Conservation (phyloP, 805 yeast species). For the Maudiozyma serrabonitensis region DNA sequence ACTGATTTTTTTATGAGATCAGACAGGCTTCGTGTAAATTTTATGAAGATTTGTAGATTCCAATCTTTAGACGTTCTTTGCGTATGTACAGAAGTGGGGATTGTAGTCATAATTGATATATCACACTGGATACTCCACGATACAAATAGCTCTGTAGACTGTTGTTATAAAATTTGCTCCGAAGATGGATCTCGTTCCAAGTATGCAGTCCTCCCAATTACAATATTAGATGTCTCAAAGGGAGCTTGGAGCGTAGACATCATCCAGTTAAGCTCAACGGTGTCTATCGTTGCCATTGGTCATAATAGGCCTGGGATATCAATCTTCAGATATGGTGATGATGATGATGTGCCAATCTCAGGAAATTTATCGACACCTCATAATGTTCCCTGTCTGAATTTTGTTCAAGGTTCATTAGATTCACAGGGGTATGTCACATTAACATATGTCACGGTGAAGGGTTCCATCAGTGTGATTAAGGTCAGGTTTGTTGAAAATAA, state of each 20-base stretch:
- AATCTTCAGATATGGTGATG: conserved; percentile 4
- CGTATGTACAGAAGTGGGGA: conserved; percentile 48
- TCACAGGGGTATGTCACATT: conserved; percentile 8
- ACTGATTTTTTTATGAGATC: neutral
- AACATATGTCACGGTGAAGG: conserved; percentile 14
- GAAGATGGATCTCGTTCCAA: neutral
- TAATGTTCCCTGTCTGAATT: conserved; percentile 15
- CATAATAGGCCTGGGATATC: conserved; percentile 17
- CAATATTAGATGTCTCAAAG: conserved; percentile 6
- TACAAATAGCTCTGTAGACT: neutral
- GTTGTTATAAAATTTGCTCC: neutral
- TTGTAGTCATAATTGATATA: conserved; percentile 33
- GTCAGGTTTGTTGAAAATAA: conserved; percentile 2
- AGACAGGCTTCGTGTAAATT: conserved; percentile 41
- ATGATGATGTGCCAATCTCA: no score
- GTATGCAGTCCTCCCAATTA: conserved; percentile 2
- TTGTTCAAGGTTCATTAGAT: conserved; percentile 8
- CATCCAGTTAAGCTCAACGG: neutral
- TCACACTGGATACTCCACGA: conserved; percentile 3
- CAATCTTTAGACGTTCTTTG: conserved; percentile 35
- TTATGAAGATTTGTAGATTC: conserved; percentile 33
- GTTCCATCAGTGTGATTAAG: conserved; percentile 14
- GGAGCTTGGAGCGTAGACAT: conserved; percentile 23
- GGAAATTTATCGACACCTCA: conserved; percentile 1
- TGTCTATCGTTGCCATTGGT: conserved; percentile 14